phyloP scores from a whole-genome alignment of 371 early-diverging fungal genomes.

The Mortierella sp. region DNA sequence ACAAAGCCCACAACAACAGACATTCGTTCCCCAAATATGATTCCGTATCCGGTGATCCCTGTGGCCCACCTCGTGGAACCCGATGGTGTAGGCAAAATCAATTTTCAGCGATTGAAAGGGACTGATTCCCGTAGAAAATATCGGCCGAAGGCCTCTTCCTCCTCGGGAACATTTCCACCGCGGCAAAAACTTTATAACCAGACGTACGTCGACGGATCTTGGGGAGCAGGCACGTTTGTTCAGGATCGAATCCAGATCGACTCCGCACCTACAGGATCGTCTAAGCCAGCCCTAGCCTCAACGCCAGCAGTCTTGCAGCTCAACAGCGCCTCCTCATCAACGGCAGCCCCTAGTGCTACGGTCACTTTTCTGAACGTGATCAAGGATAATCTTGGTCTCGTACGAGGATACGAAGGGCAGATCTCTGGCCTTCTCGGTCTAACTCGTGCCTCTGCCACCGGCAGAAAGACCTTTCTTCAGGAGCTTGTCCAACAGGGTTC shows the following conservation, averaged over 20 bases:
- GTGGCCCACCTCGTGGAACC: too few species aligned
- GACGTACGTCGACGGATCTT: conserved; percentile 37
- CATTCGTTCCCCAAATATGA: too few species aligned
- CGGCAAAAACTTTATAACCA: conserved; percentile 21
- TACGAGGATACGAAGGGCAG: conserved; percentile 22
- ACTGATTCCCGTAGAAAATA: too few species aligned
- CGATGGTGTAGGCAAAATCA: too few species aligned
- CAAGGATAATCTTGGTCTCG: conserved; percentile 28
- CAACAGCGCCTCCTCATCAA: background rate
- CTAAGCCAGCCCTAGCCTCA: too few species aligned
- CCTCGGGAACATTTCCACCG: background rate
- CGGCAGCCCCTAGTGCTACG: background rate
- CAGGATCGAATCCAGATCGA: conserved; percentile 35
- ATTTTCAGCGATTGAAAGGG: too few species aligned
- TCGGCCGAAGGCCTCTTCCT: too few species aligned
- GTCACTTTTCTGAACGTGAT: conserved; percentile 31
- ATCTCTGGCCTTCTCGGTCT: conserved; percentile 33
- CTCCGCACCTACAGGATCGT: background rate
- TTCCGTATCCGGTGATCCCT: too few species aligned
- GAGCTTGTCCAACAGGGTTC: conserved; percentile 30
- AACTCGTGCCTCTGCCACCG: conserved; percentile 26
- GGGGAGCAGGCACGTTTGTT: conserved; percentile 41
- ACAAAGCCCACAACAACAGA: too few species aligned
- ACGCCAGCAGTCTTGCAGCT: background rate
- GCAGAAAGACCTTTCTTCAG: conserved; percentile 35